Conservation (phyloP, 148 eudicot genomes). For the Fagopyrum tataricum region DNA sequence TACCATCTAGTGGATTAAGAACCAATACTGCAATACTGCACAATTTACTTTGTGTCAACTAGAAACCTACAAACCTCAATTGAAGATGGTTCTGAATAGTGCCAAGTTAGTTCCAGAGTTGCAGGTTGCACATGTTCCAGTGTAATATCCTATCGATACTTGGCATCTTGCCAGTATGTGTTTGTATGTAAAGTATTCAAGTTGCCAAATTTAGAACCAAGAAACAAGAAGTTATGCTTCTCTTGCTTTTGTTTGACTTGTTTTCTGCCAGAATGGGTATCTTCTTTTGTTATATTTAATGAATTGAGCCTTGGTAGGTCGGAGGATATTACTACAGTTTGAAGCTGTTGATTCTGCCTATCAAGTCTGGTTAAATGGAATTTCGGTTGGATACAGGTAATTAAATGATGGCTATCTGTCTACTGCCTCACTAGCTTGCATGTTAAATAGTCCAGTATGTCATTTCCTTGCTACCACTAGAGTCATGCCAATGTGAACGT, state of each 20-base stretch:
- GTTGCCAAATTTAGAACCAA: not conserved
- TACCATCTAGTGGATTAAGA: no score
- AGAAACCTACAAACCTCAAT: no score
- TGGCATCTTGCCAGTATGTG: not conserved
- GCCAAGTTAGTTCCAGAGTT: no score
- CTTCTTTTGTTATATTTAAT: not conserved
- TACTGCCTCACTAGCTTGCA: not conserved
- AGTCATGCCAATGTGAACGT: not conserved
- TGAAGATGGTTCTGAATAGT: no score
- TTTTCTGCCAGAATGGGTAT: not conserved
- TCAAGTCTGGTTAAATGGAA: slow-evolving; percentile 83
- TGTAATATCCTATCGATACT: not conserved
- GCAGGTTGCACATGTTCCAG: no score
- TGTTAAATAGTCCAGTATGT: not conserved
- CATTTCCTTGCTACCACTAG: not conserved
- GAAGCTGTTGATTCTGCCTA: slow-evolving; percentile 97
- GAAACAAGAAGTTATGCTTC: not conserved
- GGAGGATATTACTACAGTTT: slow-evolving; percentile 81
- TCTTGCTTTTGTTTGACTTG: not conserved
- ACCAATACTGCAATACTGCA: no score
- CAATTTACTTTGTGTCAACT: no score
- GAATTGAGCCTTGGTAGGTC: slow-evolving; percentile 42
- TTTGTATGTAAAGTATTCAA: not conserved
- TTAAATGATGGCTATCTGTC: not conserved
- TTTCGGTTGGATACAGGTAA: slow-evolving; percentile 87